Evolutionary conservation across 169 alveolate species (phyloP).

Genomic region (Plasmodium gonderi): DNA sequence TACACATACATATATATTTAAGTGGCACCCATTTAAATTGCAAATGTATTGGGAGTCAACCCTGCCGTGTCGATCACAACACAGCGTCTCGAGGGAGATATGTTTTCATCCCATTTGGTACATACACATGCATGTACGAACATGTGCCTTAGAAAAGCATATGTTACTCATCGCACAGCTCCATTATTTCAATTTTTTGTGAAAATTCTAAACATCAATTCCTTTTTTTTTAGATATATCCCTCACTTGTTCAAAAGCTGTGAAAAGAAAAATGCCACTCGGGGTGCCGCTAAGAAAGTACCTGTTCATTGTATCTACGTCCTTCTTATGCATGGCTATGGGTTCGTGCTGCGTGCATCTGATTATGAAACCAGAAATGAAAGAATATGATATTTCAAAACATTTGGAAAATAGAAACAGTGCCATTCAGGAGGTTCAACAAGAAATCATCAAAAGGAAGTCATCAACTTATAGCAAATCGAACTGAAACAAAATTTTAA

Average conservation of each 20-base stretch:
- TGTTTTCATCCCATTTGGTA: too few relatives aligned
- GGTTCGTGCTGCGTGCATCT: constrained; percentile 70
- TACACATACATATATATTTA: background rate
- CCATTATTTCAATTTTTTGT: too few relatives aligned
- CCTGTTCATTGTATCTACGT: constrained; percentile 55
- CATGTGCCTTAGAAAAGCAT: too few relatives aligned
- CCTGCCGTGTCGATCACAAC: too few relatives aligned
- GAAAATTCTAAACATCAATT: too few relatives aligned
- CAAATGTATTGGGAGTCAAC: too few relatives aligned
- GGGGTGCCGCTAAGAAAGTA: constrained; percentile 58
- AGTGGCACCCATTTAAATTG: background rate
- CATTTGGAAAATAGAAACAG: constrained; percentile 41
- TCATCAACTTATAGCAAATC: background rate
- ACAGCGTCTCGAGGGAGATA: too few relatives aligned
- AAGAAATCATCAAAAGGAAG: constrained; percentile 23
- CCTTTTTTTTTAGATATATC: background rate
- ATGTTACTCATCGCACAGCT: too few relatives aligned
- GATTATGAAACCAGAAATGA: constrained; percentile 69
- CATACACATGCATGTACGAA: too few relatives aligned
- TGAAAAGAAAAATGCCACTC: constrained; percentile 50
- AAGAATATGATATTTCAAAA: constrained; percentile 30
- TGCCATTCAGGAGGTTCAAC: constrained; percentile 42
- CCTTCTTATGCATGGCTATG: constrained; percentile 72
- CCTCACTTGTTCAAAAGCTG: background rate
- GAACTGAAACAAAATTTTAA: too few relatives aligned